Conservation (phyloP, 257 asterid genomes). For the Dorcoceras hygrometricum region DNA sequence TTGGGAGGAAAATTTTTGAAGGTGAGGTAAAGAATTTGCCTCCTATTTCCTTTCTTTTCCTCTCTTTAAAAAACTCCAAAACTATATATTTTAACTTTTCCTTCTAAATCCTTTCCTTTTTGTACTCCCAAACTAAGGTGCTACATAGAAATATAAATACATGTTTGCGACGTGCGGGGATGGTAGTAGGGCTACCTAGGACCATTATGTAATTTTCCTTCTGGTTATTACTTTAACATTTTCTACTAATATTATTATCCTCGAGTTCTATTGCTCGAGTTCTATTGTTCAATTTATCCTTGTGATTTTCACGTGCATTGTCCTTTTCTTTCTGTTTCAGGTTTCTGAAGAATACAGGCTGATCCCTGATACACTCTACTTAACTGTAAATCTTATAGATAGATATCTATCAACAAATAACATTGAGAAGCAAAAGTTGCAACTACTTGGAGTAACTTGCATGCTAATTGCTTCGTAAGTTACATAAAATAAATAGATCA, state of each 20-base stretch:
- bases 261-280: not conserved
- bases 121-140: too few relatives aligned
- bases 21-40: too few relatives aligned
- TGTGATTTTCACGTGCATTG: conserved; percentile 18
- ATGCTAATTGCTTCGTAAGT: conserved; percentile 98
- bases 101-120: too few relatives aligned
- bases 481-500: conserved; percentile 15
- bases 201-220: not conserved
- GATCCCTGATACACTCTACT: conserved; percentile 94
- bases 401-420: conserved; percentile 68
- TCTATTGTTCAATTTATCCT: not conserved
- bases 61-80: too few relatives aligned
- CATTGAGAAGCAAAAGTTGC: conserved; percentile 85
- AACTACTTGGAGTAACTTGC: conserved; percentile 97
- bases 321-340: conserved; percentile 43
- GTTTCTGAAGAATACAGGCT: conserved; percentile 92
- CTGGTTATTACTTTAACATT: conserved; percentile 6
- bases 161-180: not conserved
- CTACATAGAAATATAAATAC: not conserved
- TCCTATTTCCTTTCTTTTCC: too few relatives aligned
- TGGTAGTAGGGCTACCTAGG: not conserved
- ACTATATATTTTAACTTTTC: too few relatives aligned
- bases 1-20: too few relatives aligned
- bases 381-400: conserved; percentile 93
- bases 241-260: not conserved